Base-by-base conservation (phyloP, 2,329 filamentous ascomycete species). In the Botrytis tulipae region DNA sequence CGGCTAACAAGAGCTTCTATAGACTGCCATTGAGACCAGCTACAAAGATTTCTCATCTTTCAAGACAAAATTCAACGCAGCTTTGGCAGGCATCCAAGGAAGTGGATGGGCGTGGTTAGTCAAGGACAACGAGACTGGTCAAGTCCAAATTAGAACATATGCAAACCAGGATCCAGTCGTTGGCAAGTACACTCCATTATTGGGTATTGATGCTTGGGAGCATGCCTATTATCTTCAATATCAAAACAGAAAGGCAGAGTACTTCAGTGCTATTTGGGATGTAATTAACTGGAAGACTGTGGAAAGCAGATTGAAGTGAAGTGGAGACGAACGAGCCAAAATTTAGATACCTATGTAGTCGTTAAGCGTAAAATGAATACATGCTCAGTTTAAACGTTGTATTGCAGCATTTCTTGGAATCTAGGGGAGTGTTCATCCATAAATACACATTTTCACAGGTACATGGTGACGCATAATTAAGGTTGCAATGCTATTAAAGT, bases 171-270 rank as follows among this genome's bases (percentile, higher is more conserved):
- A 97, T 83, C 93, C 95, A 40, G 92, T 98, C 44, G 88, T 94
- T 22, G 94, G 94, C 68, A 92, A 92, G 82, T 93, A 92, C 82
- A 87, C 90, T 80, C 95, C 95, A 54, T 86, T 98, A 67, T 85
- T 98, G 65, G 95, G 95, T 73, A 92, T 98, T 80, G 95, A 98
- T 85, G 95, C 94, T 72, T 97, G 94, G 94, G 94, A 97, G 87
- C 94, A 97, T 84, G 94, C 94, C 70, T 97, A 97, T 87, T 97
- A 97, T 85, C 87, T 97, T 76, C 93, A 97, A 86, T 97, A 97
- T 86, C 89, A 97, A 89, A 97, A 97, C 88, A 91, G 94, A 84
- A 97, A 97, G 90, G 94, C 92, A 73, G 94, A 97, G 86, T 97
- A 97, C 87, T 97, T 97, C 84, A 89, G 89, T 80, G 93, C 93